Evolutionary conservation across 306 rosid species (phyloP).

Genomic region (Fagus crenata): DNA sequence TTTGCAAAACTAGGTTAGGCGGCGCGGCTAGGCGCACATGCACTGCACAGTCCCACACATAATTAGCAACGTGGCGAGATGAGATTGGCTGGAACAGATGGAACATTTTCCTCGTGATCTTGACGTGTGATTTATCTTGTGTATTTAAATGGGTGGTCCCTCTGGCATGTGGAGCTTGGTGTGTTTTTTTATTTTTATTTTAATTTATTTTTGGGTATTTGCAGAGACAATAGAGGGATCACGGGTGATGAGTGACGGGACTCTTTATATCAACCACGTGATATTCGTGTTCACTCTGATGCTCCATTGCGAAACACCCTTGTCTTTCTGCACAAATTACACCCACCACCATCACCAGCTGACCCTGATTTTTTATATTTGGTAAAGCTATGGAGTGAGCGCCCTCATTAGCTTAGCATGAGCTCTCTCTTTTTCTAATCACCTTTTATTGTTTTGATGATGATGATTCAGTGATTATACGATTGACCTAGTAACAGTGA

Average conservation of each 20-base stretch:
- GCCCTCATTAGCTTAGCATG: not conserved
- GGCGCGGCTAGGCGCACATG: constrained; percentile 5
- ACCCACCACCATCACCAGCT: not conserved
- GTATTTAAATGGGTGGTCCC: not conserved
- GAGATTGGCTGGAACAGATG: not conserved
- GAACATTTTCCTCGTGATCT: constrained; percentile 24
- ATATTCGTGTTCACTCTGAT: constrained; percentile 8
- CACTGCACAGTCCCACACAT: not conserved
- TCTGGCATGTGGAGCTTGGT: not conserved
- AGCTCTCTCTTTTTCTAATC: not conserved
- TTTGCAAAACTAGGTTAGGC: too few species aligned
- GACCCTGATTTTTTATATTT: not conserved
- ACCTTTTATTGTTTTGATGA: too few species aligned
- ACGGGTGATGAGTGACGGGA: not conserved
- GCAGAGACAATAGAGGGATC: not conserved
- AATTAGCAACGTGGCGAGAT: constrained; percentile 14
- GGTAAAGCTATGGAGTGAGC: not conserved
- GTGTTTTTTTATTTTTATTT: not conserved
- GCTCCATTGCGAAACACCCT: not conserved
- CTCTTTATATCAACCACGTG: constrained; percentile 14
- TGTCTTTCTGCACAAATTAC: not conserved
- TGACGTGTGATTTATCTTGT: not conserved
- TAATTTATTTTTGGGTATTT: too few species aligned
- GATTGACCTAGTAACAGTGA: too few species aligned
- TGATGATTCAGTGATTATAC: too few species aligned